Base-by-base conservation (phyloP, 768 basidiomycete genomes). In the Mrakia frigida region DNA sequence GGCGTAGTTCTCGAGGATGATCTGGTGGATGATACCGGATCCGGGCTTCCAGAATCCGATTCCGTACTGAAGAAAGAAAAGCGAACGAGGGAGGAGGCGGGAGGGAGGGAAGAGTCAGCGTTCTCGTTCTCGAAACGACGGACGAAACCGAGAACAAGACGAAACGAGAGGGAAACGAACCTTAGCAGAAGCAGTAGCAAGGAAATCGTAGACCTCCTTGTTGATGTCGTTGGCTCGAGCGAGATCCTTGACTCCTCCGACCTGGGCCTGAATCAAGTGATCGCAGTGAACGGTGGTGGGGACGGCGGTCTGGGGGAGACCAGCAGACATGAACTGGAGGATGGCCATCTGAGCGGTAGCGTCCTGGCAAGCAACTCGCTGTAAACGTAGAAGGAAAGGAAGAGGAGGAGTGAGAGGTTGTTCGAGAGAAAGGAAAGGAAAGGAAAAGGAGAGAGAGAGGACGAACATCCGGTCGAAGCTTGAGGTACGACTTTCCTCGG, bases 21-120 rank as follows among this genome's bases (percentile, higher is more conserved):
- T 98, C 86, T 98, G 94, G 85, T 95, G 93, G 80, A 99, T 98
- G 84, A 99, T 99, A 86, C 96, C 96, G 81, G 94, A 95, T 81
- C 97, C 96, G 67, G 96, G 95, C 86, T 91, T 93, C 96, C 96
- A 99, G 88, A 99, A 99, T 78, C 96, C 96, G 80, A 98, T 94
- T 83, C 95, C 95, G 84, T 98, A 99, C 91, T 93, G 75, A 2
- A 63, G 25, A 39, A 65, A 33, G 41, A 72, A 50, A 67, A n/a
- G n/a, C n/a, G 39, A 16, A 56, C 13, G 25, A 67, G 14, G 11
- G 11, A 5, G 39, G 21, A 46, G 43, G 61, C 23, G 53, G 65
- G 61, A 78, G 71, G 28, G 35, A 14, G 28, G 53, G 31, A 33
- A 9, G 31, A 74, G 56, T 41, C 65, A 39, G 65, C 28, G 46